Evolutionary conservation across 1,139 yeast species (phyloP).

Genomic region (Diutina rugosa): DNA sequence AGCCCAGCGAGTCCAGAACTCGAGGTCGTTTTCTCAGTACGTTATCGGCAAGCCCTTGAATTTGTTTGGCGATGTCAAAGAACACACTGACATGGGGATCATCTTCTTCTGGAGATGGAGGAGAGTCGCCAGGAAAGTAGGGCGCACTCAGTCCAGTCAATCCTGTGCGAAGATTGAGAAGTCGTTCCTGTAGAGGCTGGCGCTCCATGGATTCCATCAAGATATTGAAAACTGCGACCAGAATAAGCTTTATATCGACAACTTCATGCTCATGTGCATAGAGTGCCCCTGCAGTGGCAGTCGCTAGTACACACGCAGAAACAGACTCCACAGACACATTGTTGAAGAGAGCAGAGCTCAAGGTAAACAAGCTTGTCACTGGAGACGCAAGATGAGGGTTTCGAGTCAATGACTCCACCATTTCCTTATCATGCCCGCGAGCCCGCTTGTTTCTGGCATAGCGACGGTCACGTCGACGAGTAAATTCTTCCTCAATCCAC

Average conservation of each 20-base stretch:
- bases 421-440: not conserved
- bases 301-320: not conserved
- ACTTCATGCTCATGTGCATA: constrained; percentile 1
- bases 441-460: not conserved
- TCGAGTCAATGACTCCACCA: not conserved
- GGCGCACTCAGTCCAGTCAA: not conserved
- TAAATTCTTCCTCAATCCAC: constrained; percentile 74
- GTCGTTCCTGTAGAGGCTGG: not conserved
- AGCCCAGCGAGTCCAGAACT: not conserved
- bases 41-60: not conserved
- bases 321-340: not conserved
- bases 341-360: not conserved
- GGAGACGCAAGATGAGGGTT: not conserved
- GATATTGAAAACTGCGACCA: not conserved
- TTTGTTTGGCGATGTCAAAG: not conserved
- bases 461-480: constrained; percentile 48
- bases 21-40: not conserved
- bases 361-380: not conserved
- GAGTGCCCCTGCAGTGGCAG: not conserved
- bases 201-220: not conserved
- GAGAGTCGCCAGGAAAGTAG: not conserved
- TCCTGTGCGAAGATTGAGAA: not conserved
- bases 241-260: not conserved
- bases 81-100: not conserved
- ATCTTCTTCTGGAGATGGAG: not conserved